Evolutionary conservation across 1,284 basidiomycete species (phyloP).

Genomic region (Cystobasidiaceae sp.): DNA sequence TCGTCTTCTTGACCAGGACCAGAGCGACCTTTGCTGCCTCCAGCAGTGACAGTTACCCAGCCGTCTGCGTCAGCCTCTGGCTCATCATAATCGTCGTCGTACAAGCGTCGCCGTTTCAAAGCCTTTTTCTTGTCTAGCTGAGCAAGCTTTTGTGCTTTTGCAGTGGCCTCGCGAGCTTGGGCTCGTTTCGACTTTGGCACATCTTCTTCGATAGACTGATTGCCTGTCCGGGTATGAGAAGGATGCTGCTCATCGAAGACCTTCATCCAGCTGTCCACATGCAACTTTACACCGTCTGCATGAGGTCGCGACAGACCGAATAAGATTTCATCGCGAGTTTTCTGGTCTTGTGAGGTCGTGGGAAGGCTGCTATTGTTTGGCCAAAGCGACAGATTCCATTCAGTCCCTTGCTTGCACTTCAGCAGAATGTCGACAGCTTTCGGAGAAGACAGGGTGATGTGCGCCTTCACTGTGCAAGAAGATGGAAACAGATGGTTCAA

Average conservation of each 20-base stretch:
- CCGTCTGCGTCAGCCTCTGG: conserved; percentile 27
- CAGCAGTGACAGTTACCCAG: conserved; percentile 24
- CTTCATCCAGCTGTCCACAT: conserved; percentile 31
- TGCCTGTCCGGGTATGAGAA: background rate
- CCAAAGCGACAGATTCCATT: conserved; percentile 12
- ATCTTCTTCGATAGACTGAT: conserved; percentile 2
- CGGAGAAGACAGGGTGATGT: conserved; percentile 15
- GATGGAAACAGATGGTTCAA: conserved; percentile 20
- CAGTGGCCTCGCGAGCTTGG: conserved; percentile 10
- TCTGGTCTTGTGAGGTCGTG: too few relatives aligned
- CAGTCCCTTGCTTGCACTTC: background rate
- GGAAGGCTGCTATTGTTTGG: background rate
- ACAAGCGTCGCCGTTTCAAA: conserved; percentile 17
- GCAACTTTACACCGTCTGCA: conserved; percentile 10
- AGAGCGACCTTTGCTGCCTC: conserved; percentile 15
- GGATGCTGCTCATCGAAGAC: conserved; percentile 16
- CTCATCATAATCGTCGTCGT: conserved; percentile 26
- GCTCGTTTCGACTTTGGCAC: conserved; percentile 24
- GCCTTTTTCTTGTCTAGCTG: conserved; percentile 16
- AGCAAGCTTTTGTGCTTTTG: conserved; percentile 7
- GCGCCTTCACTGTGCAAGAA: conserved; percentile 22
- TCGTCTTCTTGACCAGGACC: background rate
- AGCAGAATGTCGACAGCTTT: conserved; percentile 16
- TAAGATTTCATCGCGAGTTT: conserved; percentile 22
- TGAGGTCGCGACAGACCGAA: conserved; percentile 17